phyloP scores from a whole-genome alignment of 352 stramenopile genomes.

The Pythium oligandrum region DNA sequence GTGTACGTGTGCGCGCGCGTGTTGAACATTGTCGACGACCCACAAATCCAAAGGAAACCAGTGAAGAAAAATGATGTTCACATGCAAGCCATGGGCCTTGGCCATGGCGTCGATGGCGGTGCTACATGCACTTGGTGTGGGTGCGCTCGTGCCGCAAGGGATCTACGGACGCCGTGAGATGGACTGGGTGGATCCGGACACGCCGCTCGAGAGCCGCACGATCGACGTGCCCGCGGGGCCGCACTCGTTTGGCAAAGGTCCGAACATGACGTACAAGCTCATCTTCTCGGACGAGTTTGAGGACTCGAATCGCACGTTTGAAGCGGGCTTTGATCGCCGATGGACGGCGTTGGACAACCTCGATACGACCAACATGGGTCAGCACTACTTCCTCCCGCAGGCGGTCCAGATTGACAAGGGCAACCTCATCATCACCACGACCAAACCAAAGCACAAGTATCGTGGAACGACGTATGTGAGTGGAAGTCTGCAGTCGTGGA shows the following conservation, averaged over 20 bases:
- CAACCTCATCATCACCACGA: constrained; percentile 91
- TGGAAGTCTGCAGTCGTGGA: constrained; percentile 96
- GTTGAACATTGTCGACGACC: too few relatives aligned
- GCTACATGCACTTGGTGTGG: constrained; percentile 9
- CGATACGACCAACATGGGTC: constrained; percentile 92
- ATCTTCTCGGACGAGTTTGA: constrained; percentile 98
- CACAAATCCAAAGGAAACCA: too few relatives aligned
- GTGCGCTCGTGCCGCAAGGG: constrained; percentile 19
- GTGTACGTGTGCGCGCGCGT: too few relatives aligned
- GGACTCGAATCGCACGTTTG: constrained; percentile 88
- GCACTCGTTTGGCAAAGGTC: constrained; percentile 22
- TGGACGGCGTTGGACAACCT: constrained; percentile 97
- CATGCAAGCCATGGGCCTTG: too few relatives aligned
- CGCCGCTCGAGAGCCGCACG: constrained; percentile 45
- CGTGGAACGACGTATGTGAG: constrained; percentile 77
- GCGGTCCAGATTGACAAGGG: constrained; percentile 91
- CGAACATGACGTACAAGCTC: constrained; percentile 64
- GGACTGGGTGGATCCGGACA: constrained; percentile 80
- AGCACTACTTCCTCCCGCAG: constrained; percentile 95
- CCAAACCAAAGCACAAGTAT: constrained; percentile 81
- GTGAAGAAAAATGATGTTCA: too few relatives aligned
- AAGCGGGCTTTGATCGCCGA: constrained; percentile 91
- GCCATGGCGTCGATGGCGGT: constrained; percentile 13
- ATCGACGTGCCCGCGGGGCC: constrained; percentile 35
- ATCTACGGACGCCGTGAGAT: constrained; percentile 34